Evolutionary conservation across 352 stramenopile species (phyloP), one percentile per base, ranked within the genome.

Genomic region (Globisporangium cystogenes): DNA sequence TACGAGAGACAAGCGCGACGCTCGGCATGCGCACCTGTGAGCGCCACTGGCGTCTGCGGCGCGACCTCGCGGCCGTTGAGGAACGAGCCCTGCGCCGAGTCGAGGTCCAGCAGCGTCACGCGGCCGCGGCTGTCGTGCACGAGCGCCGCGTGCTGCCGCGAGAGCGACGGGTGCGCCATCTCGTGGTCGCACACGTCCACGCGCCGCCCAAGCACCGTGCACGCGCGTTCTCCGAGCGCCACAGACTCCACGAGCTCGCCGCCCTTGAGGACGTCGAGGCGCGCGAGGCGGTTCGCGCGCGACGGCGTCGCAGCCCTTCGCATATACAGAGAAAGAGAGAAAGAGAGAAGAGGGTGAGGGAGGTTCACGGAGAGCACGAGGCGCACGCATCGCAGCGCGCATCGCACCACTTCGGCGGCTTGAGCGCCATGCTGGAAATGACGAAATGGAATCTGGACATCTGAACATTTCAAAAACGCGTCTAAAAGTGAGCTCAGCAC

Each of bases 81-180:
- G 31, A 90, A 92, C 37, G 86, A 90, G 41, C 86, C 87, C 56
- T 96, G 86, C n/a, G 75, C 79, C 3, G 84, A 95, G 7, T 68
- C 72, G 20, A 96, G 67, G 60, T 95, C 87, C 55, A 93, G 60
- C 14, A 93, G 55, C 21, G 62, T 73, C 0, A 96, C 37, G 1
- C 62, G 51, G 3, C 69, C 74, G 7, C 82, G 49, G 27, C 76
- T 68, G 49, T 86, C 64, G 55, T 96, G 82, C 24, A 86, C 72
- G 39, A 96, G 53, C 10, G 75, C 68, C 7, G 82, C 86, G 61
- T 96, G 87, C 50, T 88, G 72, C 12, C 87, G 72, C 7, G 83
- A 95, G 59, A 93, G 82, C 37, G 77, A 92, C 31, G 80, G 73
- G 59, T 96, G 86, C 48, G 86, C 65, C 50, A 96, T 60, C 35